Evolutionary conservation across 73 alveolate genomes (phyloP).

Genomic region (Paramecium sexaurelia): DNA sequence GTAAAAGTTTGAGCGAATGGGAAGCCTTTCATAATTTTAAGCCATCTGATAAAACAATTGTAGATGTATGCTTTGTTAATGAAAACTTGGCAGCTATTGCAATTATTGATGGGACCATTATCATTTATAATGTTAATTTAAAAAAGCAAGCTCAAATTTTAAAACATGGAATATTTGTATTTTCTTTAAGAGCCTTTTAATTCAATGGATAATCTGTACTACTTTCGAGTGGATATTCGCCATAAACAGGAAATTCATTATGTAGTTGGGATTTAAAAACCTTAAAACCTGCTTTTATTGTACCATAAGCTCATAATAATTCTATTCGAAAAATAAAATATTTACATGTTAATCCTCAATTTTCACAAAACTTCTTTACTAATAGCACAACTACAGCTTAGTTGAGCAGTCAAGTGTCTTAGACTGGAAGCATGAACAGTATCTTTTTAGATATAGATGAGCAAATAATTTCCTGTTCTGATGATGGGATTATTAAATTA

Average conservation of each 20-base stretch:
- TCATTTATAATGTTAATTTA: neutral
- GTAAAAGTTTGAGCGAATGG: constrained; percentile 57
- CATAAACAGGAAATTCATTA: constrained; percentile 33
- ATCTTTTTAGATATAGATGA: constrained; percentile 51
- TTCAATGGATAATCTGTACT: constrained; percentile 25
- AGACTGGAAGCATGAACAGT: constrained; percentile 2
- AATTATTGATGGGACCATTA: constrained; percentile 21
- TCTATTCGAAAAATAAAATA: constrained; percentile 52
- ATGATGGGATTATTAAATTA: constrained; percentile 45
- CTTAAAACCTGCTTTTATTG: neutral
- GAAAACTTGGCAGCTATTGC: constrained; percentile 27
- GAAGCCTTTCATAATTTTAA: constrained; percentile 7
- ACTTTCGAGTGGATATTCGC: constrained; percentile 48
- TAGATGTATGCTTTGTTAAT: constrained; percentile 51
- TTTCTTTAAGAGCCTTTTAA: constrained; percentile 35
- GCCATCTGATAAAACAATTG: constrained; percentile 7
- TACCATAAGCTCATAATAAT: constrained; percentile 8
- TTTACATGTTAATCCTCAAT: constrained; percentile 42
- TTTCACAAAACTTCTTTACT: constrained; percentile 17
- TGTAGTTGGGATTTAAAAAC: constrained; percentile 40
- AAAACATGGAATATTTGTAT: constrained; percentile 45
- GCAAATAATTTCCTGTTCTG: constrained; percentile 10
- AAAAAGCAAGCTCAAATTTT: neutral
- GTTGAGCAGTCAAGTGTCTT: constrained; percentile 30
- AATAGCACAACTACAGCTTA: constrained; percentile 18